These are phyloP conservation scores for Ustilago esculenta DNA, from an alignment of 1,284 basidiomycete species.

Conservation along the genomic window DNA sequence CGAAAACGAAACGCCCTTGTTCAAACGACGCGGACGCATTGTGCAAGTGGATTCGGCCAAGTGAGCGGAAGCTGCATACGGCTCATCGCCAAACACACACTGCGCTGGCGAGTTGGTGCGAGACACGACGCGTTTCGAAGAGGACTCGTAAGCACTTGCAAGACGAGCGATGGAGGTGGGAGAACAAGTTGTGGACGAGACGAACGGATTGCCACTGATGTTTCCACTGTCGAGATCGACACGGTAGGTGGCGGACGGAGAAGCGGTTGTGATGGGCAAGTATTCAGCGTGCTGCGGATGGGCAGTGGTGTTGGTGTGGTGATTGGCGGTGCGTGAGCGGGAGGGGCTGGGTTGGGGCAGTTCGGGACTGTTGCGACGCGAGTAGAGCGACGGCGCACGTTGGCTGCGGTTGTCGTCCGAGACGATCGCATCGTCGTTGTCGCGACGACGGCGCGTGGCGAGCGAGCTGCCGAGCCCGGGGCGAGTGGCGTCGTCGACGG, in stretches of 20 bases:
- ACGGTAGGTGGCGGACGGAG: constrained; percentile 21
- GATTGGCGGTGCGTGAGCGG: constrained; percentile 28
- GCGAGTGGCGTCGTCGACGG: constrained; percentile 9
- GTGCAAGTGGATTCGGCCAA: constrained; percentile 20
- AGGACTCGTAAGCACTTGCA: not conserved
- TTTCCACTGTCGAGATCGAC: constrained; percentile 44
- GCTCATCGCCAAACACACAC: constrained; percentile 13
- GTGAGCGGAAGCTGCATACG: constrained; percentile 7
- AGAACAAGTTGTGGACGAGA: constrained; percentile 7
- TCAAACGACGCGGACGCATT: constrained; percentile 23
- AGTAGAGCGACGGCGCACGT: constrained; percentile 40
- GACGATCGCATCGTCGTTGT: constrained; percentile 8
- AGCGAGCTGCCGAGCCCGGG: constrained; percentile 3
- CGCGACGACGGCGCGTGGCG: constrained; percentile 28
- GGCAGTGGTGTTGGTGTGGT: not conserved
- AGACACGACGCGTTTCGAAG: not conserved
- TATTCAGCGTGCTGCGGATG: constrained; percentile 31
- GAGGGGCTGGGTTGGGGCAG: constrained; percentile 27
- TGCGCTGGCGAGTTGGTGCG: not conserved
- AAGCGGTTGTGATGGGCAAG: constrained; percentile 18
- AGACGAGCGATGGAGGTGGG: constrained; percentile 22
- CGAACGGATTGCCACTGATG: constrained; percentile 34
- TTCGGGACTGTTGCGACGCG: constrained; percentile 46
- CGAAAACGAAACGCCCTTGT: constrained; percentile 50
- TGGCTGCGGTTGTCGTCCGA: constrained; percentile 23